Conservation (phyloP, 2,329 filamentous ascomycete species). For the Harringtonia lauricola region DNA sequence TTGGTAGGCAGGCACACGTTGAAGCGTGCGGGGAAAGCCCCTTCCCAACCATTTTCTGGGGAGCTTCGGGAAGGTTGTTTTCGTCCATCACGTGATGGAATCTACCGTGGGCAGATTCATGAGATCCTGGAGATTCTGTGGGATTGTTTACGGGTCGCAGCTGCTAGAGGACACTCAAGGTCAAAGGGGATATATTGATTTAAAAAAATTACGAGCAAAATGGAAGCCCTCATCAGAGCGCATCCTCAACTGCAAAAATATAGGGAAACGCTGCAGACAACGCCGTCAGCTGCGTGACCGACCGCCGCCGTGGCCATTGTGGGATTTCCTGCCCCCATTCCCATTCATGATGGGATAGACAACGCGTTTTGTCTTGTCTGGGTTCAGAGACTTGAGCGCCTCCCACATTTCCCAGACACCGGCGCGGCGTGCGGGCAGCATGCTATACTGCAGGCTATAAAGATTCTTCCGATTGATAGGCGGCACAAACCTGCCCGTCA, state of each 20-base stretch:
- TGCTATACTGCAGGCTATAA: conserved; percentile 95
- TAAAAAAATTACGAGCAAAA: neutral
- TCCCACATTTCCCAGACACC: conserved; percentile 81
- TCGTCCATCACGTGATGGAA: neutral
- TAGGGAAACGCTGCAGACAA: neutral
- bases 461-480: conserved; percentile 90
- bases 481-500: conserved; percentile 86
- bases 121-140: neutral
- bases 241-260: too few species aligned
- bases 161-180: neutral
- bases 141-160: too few species aligned
- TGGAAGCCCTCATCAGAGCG: too few species aligned
- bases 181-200: neutral
- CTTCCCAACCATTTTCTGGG: neutral
- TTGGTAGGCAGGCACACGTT: too few species aligned
- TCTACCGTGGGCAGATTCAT: too few species aligned
- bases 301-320: neutral
- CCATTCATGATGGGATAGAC: conserved; percentile 21
- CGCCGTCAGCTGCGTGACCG: neutral
- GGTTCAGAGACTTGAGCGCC: conserved; percentile 43
- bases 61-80: neutral
- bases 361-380: conserved; percentile 29
- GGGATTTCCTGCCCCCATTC: neutral
- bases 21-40: conserved; percentile 1
- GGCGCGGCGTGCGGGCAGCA: conserved; percentile 76